A percentile compares a stretch with the other conserved stretches of the same genome.
phyloP scores from a whole-genome alignment of 345 rosid genomes.

The Lepidium aucheri region DNA sequence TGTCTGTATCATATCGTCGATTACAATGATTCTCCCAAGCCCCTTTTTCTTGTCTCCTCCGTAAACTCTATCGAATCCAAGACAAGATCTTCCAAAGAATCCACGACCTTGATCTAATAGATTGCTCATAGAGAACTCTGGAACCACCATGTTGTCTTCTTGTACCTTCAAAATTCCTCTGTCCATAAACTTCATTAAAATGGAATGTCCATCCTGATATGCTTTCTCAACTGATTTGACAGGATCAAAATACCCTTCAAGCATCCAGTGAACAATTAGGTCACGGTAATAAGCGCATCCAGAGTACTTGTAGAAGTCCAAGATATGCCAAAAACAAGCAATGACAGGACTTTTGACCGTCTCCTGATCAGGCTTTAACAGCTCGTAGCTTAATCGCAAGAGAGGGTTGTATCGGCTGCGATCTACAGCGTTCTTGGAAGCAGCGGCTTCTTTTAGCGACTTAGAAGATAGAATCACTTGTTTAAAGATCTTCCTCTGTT shows the following conservation, averaged over 20 bases:
- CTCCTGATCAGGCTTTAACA: slow-evolving; percentile 1
- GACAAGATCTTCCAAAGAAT: slow-evolving; percentile 22
- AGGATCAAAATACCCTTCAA: slow-evolving; percentile 54
- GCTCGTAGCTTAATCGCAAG: slow-evolving; percentile 24
- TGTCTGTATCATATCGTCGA: slow-evolving; percentile 44
- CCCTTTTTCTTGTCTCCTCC: slow-evolving; percentile 13
- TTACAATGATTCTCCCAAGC: slow-evolving; percentile 34
- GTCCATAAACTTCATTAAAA: slow-evolving; percentile 39
- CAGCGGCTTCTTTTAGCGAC: neutral
- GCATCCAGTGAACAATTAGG: slow-evolving; percentile 49
- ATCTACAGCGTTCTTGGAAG: neutral
- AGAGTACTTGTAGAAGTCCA: slow-evolving; percentile 22
- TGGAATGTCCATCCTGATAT: slow-evolving; percentile 34
- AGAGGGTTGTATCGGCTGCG: slow-evolving; percentile 6
- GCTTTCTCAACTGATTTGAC: slow-evolving; percentile 31
- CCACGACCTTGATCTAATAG: slow-evolving; percentile 32
- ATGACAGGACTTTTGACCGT: neutral
- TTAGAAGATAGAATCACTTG: slow-evolving; percentile 12
- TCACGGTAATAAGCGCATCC: slow-evolving; percentile 42
- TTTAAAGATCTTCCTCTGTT: slow-evolving; percentile 5
- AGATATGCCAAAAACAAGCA: slow-evolving; percentile 45
- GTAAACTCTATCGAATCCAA: slow-evolving; percentile 37
- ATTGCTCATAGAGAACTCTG: slow-evolving; percentile 30
- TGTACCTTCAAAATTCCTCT: slow-evolving; percentile 39
- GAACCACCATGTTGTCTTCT: slow-evolving; percentile 32